phyloP scores from a whole-genome alignment of 148 eudicot genomes.

The Cornus controversa region DNA sequence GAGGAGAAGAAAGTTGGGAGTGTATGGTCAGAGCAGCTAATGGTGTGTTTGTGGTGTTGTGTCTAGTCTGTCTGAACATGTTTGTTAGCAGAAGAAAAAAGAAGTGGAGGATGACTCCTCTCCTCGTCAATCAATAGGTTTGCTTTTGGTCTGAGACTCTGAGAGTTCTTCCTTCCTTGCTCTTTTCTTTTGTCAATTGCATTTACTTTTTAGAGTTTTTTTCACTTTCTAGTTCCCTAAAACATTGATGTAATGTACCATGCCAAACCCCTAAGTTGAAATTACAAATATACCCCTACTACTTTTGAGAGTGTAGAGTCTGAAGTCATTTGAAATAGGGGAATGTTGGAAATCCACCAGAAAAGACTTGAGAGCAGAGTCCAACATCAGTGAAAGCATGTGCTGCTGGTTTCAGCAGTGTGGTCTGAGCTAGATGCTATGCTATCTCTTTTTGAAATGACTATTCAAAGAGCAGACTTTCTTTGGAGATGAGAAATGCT shows the following conservation, averaged over 20 bases:
- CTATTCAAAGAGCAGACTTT: neutral
- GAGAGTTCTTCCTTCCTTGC: too few species aligned
- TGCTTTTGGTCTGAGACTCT: too few species aligned
- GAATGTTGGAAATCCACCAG: too few species aligned
- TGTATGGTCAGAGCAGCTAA: neutral
- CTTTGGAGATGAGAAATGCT: neutral
- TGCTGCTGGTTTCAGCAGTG: neutral
- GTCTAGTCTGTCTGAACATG: too few species aligned
- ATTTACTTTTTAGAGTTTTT: neutral
- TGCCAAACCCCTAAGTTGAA: neutral
- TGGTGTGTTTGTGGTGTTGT: too few species aligned
- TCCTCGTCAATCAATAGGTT: too few species aligned
- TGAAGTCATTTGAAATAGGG: too few species aligned
- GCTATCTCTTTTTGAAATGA: neutral
- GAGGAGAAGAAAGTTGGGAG: neutral
- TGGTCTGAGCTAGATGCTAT: neutral
- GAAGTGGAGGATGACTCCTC: too few species aligned
- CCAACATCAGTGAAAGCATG: neutral
- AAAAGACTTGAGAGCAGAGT: neutral
- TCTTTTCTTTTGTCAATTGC: too few species aligned
- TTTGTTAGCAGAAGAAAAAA: neutral
- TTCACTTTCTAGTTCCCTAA: too few species aligned
- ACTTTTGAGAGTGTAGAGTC: too few species aligned
- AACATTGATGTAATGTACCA: too few species aligned
- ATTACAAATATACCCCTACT: neutral